Percentiles rank a stretch among this genome's conserved stretches.
phyloP scores from a whole-genome alignment of 306 rosid species.

The Cucumis sativus region Cucumber_9930_V3 NC_026655.2:8922501-8923000 shows the following conservation, averaged over 20 bases:
- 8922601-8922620: not conserved
- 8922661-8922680: not conserved
- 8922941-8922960: not conserved
- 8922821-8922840: not conserved
- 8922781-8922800: too few relatives aligned
- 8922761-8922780: too few relatives aligned
- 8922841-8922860: too few relatives aligned
- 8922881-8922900: not conserved
- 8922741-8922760: not conserved
- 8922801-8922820: not conserved
- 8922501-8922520: not conserved
- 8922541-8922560: not conserved
- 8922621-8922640: not conserved
- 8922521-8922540: not conserved
- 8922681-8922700: not conserved
- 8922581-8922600: not conserved
- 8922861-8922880: not conserved
- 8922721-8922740: not conserved
- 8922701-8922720: not conserved
- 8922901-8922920: not conserved
- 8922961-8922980: not conserved
- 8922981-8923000: too few relatives aligned
- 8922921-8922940: too few relatives aligned
- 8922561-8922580: not conserved
- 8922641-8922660: not conserved